Evolutionary conservation across 805 yeast genomes (phyloP).

Genomic region (Yarrowia deformans): DNA sequence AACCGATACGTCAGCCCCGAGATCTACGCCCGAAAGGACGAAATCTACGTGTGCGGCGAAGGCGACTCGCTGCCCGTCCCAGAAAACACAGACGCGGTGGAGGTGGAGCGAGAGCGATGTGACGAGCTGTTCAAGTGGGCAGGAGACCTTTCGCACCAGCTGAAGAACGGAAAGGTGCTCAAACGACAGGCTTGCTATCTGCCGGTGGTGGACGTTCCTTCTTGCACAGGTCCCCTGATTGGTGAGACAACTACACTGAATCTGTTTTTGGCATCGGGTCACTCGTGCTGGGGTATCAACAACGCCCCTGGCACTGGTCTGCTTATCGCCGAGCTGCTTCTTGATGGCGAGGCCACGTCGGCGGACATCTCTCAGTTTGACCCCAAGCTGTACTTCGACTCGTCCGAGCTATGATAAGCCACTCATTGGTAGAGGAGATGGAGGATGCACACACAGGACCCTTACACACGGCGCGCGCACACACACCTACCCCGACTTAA

Average conservation of each 20-base stretch:
- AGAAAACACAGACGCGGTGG: constrained; percentile 92
- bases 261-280: constrained; percentile 86
- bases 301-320: constrained; percentile 98
- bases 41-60: constrained; percentile 96
- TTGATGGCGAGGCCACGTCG: constrained; percentile 80
- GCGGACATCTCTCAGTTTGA: constrained; percentile 84
- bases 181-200: constrained; percentile 93
- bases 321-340: constrained; percentile 80
- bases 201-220: constrained; percentile 93
- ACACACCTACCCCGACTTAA: constrained; percentile 9
- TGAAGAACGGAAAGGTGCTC: constrained; percentile 75
- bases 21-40: constrained; percentile 92
- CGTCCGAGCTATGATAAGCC: constrained; percentile 8
- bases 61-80: constrained; percentile 93
- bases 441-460: constrained; percentile 16
- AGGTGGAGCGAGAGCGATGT: constrained; percentile 84
- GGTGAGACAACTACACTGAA: constrained; percentile 90
- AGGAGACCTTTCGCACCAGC: constrained; percentile 71
- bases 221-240: constrained; percentile 89
- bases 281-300: constrained; percentile 98
- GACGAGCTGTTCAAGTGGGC: constrained; percentile 85
- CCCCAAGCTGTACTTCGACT: constrained; percentile 81
- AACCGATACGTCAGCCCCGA: constrained; percentile 84
- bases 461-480: constrained; percentile 3
- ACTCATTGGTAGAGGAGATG: neutral